phyloP scores from a whole-genome alignment of 2,329 filamentous ascomycete species.

The Blastomyces parvus region DNA sequence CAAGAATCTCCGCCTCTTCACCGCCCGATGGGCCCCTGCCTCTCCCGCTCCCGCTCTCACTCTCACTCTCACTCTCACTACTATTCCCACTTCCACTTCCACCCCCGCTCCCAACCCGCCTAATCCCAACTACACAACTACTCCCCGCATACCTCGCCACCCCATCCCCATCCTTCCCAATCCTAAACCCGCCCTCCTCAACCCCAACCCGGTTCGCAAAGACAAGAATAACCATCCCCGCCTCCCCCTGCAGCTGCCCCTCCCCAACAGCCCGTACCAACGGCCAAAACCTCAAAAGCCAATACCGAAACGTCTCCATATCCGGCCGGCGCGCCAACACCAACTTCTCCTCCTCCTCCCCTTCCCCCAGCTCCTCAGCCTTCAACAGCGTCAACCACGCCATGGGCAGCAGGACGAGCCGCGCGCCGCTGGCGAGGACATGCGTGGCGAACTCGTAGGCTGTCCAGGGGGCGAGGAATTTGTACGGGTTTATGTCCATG shows the following conservation, averaged over 20 bases:
- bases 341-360: slow-evolving; percentile 24
- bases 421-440: slow-evolving; percentile 40
- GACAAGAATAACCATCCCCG: slow-evolving; percentile 34
- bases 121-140: slow-evolving; percentile 36
- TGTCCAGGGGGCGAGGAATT: slow-evolving; percentile 49
- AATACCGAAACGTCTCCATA: slow-evolving; percentile 53
- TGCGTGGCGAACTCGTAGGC: slow-evolving; percentile 53
- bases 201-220: slow-evolving; percentile 40
- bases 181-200: slow-evolving; percentile 24
- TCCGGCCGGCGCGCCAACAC: slow-evolving; percentile 36
- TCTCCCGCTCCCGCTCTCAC: slow-evolving; percentile 14
- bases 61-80: too few species aligned
- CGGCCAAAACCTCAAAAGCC: slow-evolving; percentile 52
- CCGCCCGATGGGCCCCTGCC: neutral
- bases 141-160: slow-evolving; percentile 40
- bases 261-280: slow-evolving; percentile 24
- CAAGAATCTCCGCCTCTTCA: slow-evolving; percentile 29
- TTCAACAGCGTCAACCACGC: slow-evolving; percentile 50
- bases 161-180: slow-evolving; percentile 27
- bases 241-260: slow-evolving; percentile 16
- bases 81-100: too few species aligned
- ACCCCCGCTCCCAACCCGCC: slow-evolving; percentile 13
- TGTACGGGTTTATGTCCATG: slow-evolving; percentile 54
- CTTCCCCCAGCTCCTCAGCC: slow-evolving; percentile 37
- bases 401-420: slow-evolving; percentile 52